Conservation (phyloP, 257 asterid genomes). For the Petrea volubilis region DNA sequence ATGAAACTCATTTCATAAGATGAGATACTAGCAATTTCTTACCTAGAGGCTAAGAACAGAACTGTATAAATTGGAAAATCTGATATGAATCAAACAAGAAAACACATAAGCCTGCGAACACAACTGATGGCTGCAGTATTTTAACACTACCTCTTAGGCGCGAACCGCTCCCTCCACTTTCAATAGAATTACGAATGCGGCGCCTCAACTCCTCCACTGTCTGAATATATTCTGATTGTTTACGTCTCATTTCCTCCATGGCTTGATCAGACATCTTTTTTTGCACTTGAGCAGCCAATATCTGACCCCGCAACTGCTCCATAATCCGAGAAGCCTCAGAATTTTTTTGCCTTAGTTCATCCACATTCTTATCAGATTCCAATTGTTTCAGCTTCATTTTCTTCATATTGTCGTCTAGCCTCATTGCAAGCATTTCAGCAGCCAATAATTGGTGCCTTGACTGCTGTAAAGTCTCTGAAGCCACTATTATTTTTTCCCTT, state of each 20-base stretch:
- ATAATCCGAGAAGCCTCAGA: background rate
- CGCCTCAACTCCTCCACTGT: constrained; percentile 12
- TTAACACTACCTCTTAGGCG: too few species aligned
- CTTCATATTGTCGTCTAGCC: background rate
- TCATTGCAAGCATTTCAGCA: background rate
- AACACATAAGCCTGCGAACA: too few species aligned
- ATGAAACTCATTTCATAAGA: too few species aligned
- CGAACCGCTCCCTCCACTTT: too few species aligned
- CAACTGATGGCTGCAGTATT: too few species aligned
- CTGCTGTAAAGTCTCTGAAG: background rate
- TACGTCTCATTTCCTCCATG: background rate
- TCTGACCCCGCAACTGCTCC: background rate
- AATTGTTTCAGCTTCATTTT: too few species aligned
- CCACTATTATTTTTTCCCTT: background rate
- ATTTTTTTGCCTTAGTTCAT: background rate
- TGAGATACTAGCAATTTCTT: too few species aligned
- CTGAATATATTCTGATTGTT: background rate
- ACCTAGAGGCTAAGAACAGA: too few species aligned
- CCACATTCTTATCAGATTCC: too few species aligned
- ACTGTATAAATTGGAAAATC: too few species aligned
- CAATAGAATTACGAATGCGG: too few species aligned
- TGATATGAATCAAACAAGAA: too few species aligned
- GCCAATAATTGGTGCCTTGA: background rate
- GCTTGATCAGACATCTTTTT: background rate
- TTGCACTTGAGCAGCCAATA: background rate